A percentile compares a stretch with the other conserved stretches of the same genome.
Conservation (phyloP, 306 rosid species). For the Ammopiptanthus mongolicus region DNA sequence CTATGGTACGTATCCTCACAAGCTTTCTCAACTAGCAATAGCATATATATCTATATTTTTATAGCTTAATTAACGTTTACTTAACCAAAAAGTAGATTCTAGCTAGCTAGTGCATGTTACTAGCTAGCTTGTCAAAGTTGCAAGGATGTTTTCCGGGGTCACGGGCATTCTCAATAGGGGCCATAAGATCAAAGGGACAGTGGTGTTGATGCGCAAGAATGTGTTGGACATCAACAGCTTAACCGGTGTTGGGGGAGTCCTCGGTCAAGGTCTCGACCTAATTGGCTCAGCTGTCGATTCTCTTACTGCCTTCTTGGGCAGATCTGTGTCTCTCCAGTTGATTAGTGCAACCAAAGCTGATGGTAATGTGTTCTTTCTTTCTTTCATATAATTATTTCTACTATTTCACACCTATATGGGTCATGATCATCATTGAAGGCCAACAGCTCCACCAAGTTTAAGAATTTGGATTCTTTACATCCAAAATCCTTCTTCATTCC, state of each 20-base stretch:
- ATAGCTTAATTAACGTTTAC: too few relatives aligned
- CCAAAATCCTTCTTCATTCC: too few relatives aligned
- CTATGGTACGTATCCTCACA: background rate
- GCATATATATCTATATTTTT: too few relatives aligned
- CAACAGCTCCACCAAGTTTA: background rate
- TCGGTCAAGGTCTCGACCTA: slow-evolving; percentile 4
- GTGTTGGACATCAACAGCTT: slow-evolving; percentile 29
- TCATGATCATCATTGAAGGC: background rate
- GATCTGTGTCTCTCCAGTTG: slow-evolving; percentile 27
- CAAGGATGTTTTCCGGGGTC: slow-evolving; percentile 26
- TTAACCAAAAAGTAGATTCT: too few relatives aligned
- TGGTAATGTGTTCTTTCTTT: background rate
- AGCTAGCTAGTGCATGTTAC: background rate
- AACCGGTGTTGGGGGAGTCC: slow-evolving; percentile 1
- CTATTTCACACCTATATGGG: background rate
- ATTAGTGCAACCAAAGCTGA: slow-evolving; percentile 28
- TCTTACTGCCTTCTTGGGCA: slow-evolving; percentile 25
- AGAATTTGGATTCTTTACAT: too few relatives aligned
- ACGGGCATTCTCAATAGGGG: background rate
- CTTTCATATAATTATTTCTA: background rate
- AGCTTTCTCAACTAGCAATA: too few relatives aligned
- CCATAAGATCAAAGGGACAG: slow-evolving; percentile 27
- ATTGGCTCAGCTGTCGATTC: slow-evolving; percentile 9
- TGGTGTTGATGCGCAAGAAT: slow-evolving; percentile 34
- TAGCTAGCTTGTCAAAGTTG: background rate